These are phyloP conservation scores for Claviceps quebecensis DNA, from an alignment of 2,329 filamentous ascomycete species.

Conservation along the genomic window DNA sequence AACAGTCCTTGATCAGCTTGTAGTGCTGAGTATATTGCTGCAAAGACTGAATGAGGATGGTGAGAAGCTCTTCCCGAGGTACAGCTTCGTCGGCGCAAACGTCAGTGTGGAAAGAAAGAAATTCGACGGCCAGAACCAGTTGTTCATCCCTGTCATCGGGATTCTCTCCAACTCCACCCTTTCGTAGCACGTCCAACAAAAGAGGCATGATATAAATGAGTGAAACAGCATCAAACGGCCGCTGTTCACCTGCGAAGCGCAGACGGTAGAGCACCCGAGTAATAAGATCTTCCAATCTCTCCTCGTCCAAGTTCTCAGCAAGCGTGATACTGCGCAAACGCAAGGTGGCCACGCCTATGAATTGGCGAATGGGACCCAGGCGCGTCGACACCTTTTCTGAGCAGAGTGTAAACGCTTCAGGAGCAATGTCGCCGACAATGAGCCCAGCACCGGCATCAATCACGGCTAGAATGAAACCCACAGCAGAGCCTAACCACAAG, in stretches of 20 bases:
- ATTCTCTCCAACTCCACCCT: slow-evolving; percentile 60
- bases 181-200: slow-evolving; percentile 61
- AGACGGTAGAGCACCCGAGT: slow-evolving; percentile 84
- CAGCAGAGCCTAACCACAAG: slow-evolving; percentile 74
- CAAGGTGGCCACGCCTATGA: slow-evolving; percentile 77
- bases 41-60: slow-evolving; percentile 66
- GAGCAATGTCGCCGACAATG: slow-evolving; percentile 66
- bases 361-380: slow-evolving; percentile 62
- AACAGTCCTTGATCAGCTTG: slow-evolving; percentile 84
- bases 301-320: slow-evolving; percentile 56
- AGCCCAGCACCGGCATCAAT: slow-evolving; percentile 71
- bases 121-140: slow-evolving; percentile 74
- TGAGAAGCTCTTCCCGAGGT: slow-evolving; percentile 61
- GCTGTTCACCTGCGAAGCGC: slow-evolving; percentile 79
- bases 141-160: slow-evolving; percentile 79
- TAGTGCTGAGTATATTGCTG: slow-evolving; percentile 85
- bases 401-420: slow-evolving; percentile 66
- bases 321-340: slow-evolving; percentile 65
- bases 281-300: slow-evolving; percentile 70
- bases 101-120: slow-evolving; percentile 77
- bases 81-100: slow-evolving; percentile 61
- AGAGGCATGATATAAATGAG: slow-evolving; percentile 79
- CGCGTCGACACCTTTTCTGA: slow-evolving; percentile 60
- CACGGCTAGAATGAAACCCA: slow-evolving; percentile 56
- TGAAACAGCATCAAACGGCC: slow-evolving; percentile 81